A percentile compares a stretch with the other conserved stretches of the same genome.
These are phyloP conservation scores for Camellia sinensis DNA, from an alignment of 148 eudicot species.

Conservation along the genomic window DNA sequence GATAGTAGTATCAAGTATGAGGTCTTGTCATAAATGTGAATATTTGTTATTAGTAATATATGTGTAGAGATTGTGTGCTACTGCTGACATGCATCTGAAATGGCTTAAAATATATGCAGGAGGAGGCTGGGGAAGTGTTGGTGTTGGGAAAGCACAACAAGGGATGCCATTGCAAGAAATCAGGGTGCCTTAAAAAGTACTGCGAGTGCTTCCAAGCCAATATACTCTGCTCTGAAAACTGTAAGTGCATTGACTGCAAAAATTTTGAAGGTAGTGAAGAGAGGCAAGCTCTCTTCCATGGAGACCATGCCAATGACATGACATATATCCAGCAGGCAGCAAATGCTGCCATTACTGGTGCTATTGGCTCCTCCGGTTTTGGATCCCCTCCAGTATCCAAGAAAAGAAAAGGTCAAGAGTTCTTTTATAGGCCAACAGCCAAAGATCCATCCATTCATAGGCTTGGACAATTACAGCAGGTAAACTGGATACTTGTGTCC, in stretches of 20 bases:
- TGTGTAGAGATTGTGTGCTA: neutral
- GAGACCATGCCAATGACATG: slow-evolving; percentile 73
- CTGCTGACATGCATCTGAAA: neutral
- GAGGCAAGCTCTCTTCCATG: slow-evolving; percentile 86
- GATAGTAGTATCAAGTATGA: neutral
- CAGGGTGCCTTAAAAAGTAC: slow-evolving; percentile 92
- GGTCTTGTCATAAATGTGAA: neutral
- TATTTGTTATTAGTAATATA: neutral
- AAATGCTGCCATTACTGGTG: slow-evolving; percentile 95
- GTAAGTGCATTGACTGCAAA: slow-evolving; percentile 93
- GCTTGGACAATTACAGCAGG: slow-evolving; percentile 63
- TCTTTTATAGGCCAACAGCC: slow-evolving; percentile 47
- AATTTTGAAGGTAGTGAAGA: slow-evolving; percentile 97
- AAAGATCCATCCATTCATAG: slow-evolving; percentile 60
- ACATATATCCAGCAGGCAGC: slow-evolving; percentile 82
- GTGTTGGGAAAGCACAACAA: slow-evolving; percentile 77
- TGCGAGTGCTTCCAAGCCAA: slow-evolving; percentile 97
- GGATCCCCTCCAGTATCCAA: slow-evolving; percentile 66
- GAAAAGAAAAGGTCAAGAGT: slow-evolving; percentile 75
- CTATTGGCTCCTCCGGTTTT: slow-evolving; percentile 88
- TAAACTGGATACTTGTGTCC: slow-evolving; percentile 19
- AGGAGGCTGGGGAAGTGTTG: slow-evolving; percentile 64
- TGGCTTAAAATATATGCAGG: slow-evolving; percentile 38
- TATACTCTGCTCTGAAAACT: slow-evolving; percentile 87
- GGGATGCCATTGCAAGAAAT: slow-evolving; percentile 97